phyloP scores from a whole-genome alignment of 2,329 filamentous ascomycete genomes.

The Cryphonectria nitschkei region DNA sequence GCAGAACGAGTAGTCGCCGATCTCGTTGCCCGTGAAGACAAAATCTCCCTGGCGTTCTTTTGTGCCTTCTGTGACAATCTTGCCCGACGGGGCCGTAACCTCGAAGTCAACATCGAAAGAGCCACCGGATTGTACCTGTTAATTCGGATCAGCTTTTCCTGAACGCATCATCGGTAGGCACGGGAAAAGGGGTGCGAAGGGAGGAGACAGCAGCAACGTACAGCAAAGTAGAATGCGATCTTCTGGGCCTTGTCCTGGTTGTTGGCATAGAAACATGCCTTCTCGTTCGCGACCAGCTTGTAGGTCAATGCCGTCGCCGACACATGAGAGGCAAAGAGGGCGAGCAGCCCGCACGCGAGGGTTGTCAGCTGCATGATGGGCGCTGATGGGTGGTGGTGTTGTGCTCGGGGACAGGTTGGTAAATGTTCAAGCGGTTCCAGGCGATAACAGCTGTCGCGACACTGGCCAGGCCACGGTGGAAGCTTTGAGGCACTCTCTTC shows the following conservation, averaged over 20 bases:
- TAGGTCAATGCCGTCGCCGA: slow-evolving; percentile 93
- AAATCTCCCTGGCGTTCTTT: slow-evolving; percentile 97
- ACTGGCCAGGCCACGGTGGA: slow-evolving; percentile 11
- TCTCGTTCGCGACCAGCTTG: slow-evolving; percentile 86
- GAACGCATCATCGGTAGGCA: neutral
- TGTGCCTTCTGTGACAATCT: slow-evolving; percentile 79
- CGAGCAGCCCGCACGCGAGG: slow-evolving; percentile 69
- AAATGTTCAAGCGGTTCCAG: neutral
- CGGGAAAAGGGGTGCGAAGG: too few relatives aligned
- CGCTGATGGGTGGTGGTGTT: slow-evolving; percentile 30
- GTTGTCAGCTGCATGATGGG: slow-evolving; percentile 67
- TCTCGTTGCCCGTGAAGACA: slow-evolving; percentile 88
- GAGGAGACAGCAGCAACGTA: slow-evolving; percentile 50
- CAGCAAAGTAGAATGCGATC: slow-evolving; percentile 98
- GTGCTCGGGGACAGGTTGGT: slow-evolving; percentile 31
- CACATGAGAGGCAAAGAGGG: slow-evolving; percentile 70
- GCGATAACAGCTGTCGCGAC: slow-evolving; percentile 10
- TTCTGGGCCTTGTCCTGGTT: slow-evolving; percentile 81
- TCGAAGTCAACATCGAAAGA: slow-evolving; percentile 96
- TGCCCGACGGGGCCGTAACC: slow-evolving; percentile 80
- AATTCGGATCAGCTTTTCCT: neutral
- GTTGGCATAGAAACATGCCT: slow-evolving; percentile 89
- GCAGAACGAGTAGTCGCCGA: slow-evolving; percentile 94
- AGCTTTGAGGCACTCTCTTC: slow-evolving; percentile 9
- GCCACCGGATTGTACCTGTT: slow-evolving; percentile 93